phyloP scores from a whole-genome alignment of 2,329 filamentous ascomycete species.

The Paraconiothyrium sp. region DNA sequence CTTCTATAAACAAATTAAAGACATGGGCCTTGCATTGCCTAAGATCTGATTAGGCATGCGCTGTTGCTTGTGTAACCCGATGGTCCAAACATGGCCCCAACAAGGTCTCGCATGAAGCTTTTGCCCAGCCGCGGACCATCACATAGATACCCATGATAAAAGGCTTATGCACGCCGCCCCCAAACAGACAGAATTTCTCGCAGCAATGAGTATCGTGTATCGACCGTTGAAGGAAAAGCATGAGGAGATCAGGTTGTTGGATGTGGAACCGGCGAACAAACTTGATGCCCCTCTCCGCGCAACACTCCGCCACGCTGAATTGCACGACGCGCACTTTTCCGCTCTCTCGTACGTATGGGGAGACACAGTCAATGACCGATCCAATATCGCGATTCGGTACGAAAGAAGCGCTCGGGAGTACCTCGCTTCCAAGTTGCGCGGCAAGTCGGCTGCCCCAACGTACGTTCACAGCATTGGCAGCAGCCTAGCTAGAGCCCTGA shows the following conservation, averaged over 20 bases:
- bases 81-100: too few species aligned
- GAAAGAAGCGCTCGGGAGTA: neutral
- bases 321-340: conserved; percentile 3
- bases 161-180: too few species aligned
- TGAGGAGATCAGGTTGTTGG: conserved; percentile 12
- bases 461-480: conserved; percentile 8
- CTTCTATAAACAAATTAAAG: neutral
- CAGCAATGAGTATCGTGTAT: conserved; percentile 8
- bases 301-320: conserved; percentile 7
- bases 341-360: conserved; percentile 13
- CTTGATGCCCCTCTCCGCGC: conserved; percentile 2
- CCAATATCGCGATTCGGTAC: conserved; percentile 6
- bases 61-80: too few species aligned
- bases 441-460: neutral
- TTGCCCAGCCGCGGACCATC: neutral
- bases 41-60: neutral
- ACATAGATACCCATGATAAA: neutral
- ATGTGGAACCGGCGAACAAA: neutral
- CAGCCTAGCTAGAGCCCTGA: conserved; percentile 1
- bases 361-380: neutral
- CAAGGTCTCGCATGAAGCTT: neutral
- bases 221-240: neutral
- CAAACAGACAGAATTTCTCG: too few species aligned
- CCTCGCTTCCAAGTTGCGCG: neutral
- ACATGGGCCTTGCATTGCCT: neutral